Base-by-base conservation (phyloP, 495 filamentous ascomycete species). In the Aspergillus carlsbadensis region DNA sequence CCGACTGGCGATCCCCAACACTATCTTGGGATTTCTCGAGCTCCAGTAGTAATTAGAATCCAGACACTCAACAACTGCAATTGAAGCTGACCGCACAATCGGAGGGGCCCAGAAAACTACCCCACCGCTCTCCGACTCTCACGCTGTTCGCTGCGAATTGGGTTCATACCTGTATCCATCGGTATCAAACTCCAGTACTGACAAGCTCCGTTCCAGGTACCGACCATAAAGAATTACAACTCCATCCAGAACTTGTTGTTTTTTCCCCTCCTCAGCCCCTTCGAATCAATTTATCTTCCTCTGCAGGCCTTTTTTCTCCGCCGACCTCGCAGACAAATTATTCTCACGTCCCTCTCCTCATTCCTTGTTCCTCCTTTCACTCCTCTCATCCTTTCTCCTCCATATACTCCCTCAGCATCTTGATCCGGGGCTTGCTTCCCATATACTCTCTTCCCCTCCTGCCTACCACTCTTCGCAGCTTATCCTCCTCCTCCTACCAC, bases 331-430 rank as follows among this genome's bases (percentile, higher is more conserved):
- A 47, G 34, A 52, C 21, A 53, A 56, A 36, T 52, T 34, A 39
- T 56, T 54, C 46, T 49, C 46, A 49, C 14, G 6, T 17, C n/a
- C 17, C 37, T 18, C 18, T 26, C 34, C 22, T 26, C 34, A 29
- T 31, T 54, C 21, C 40, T 54, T 42, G 34, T 26, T 34, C 54
- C 49, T 54, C 34, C 43, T 29, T 37, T 51, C 22, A 36, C 41
- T 29, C 36, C 36, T 56, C 52, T 46, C 35, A 33, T 22, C 26
- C 14, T 36, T 31, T 48, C 26, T 56, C 58, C 47, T 47, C 37
- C 53, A 49, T 71, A 64, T 73, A 73, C 67, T 64, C 24, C 46
- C 35, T 31, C 66, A 68, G 68, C 68, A 64, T 65, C 63, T 62
- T 69, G 66, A 66, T 68, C 61, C 39, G 61, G 61, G 61, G 61